These are phyloP conservation scores for Myriosclerotinia scirpicola DNA, from an alignment of 2,329 filamentous ascomycete genomes.

Conservation along the genomic window DNA sequence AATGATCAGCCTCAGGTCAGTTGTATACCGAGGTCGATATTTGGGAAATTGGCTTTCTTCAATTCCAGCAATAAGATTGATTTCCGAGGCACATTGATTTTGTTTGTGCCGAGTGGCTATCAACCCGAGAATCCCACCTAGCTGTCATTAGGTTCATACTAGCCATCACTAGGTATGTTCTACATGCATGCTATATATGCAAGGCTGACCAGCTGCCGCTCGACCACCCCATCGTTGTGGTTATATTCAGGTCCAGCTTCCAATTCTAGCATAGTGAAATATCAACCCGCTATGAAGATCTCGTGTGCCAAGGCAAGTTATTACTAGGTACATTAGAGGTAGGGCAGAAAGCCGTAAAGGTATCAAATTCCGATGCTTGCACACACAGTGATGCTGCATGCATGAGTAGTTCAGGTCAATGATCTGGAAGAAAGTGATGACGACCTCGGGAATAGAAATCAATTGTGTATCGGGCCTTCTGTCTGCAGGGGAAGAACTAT, in stretches of 20 bases:
- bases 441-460: not conserved
- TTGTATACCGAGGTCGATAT: not conserved
- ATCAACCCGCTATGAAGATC: not conserved
- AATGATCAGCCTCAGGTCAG: no score
- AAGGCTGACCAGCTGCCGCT: not conserved
- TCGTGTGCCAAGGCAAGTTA: not conserved
- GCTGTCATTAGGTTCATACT: not conserved
- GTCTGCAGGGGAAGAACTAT: not conserved
- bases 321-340: not conserved
- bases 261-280: not conserved
- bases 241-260: not conserved
- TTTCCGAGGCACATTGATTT: conserved; percentile 3
- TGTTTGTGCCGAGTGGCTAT: not conserved
- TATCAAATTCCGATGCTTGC: not conserved
- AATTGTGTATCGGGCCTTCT: conserved; percentile 8
- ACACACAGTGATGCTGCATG: not conserved
- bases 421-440: not conserved
- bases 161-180: not conserved
- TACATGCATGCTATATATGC: conserved; percentile 2
- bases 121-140: no score
- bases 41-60: not conserved
- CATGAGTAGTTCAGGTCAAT: not conserved
- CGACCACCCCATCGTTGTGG: not conserved
- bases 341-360: not conserved
- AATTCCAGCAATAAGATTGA: not conserved